phyloP scores from a whole-genome alignment of 208 protist genomes.

The Crithidia sp. region DNA sequence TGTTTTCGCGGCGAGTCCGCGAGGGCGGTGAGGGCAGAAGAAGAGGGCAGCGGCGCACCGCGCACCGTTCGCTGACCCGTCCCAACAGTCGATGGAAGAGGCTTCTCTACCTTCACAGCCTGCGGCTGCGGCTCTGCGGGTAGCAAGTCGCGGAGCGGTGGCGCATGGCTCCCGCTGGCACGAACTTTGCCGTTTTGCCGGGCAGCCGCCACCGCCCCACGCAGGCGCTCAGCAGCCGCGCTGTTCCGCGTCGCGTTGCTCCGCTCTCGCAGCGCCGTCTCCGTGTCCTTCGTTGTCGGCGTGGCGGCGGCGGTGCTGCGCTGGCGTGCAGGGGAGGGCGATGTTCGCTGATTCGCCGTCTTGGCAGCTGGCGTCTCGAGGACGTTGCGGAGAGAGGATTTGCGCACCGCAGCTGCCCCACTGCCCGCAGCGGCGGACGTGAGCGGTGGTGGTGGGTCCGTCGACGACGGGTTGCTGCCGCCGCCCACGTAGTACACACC shows the following conservation, averaged over 20 bases:
- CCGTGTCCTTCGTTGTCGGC: not conserved
- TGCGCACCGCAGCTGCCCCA: slow-evolving; percentile 2
- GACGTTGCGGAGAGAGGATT: slow-evolving; percentile 22
- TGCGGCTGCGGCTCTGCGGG: not conserved
- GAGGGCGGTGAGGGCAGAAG: slow-evolving; percentile 6
- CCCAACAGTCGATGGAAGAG: not conserved
- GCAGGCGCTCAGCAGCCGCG: slow-evolving; percentile 3
- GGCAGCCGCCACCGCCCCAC: slow-evolving; percentile 4
- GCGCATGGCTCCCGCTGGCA: not conserved
- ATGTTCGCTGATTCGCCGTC: not conserved
- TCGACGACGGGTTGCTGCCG: not conserved
- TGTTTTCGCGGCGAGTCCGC: slow-evolving; percentile 8
- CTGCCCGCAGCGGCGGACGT: not conserved
- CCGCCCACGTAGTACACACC: not conserved
- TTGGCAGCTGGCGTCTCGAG: slow-evolving; percentile 16
- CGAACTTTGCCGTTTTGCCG: not conserved
- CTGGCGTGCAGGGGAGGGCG: slow-evolving; percentile 2
- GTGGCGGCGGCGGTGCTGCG: not conserved
- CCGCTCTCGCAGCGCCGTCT: not conserved
- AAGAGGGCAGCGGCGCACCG: not conserved
- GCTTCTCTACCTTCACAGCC: not conserved
- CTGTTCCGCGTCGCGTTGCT: not conserved
- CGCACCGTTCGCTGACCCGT: slow-evolving; percentile 14
- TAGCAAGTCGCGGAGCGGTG: not conserved
- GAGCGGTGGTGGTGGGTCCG: not conserved